Base-by-base conservation (phyloP, 2,329 filamentous ascomycete species). In the Penicillium paneum region DNA sequence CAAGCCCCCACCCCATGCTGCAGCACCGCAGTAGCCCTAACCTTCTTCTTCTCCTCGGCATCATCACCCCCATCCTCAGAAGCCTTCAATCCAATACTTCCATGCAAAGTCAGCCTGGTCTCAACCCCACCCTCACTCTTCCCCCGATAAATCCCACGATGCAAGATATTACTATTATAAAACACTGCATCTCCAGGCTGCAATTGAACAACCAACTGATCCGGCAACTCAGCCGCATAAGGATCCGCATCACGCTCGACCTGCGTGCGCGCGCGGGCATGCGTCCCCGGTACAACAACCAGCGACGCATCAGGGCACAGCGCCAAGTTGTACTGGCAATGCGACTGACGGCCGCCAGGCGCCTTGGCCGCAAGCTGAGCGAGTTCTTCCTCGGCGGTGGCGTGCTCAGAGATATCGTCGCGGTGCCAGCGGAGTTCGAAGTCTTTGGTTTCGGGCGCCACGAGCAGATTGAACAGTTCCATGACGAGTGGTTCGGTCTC, bases 281-380 rank as follows among this genome's bases (percentile, higher is more conserved):
- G 91, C 5, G 85, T 89, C 0, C 88, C 89, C 0, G 91, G 91
- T 0, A 96, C 83, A 0, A 94, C 84, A 8, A 96, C 76, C 7
- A 96, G 74, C 44, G 84, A 87, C 13, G 81, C 78, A 69, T 96
- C 91, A 34, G 87, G 83, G 68, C 85, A 91, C 8, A 96, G 78
- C 8, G 91, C 87, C 40, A 96, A 78, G 70, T 96, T 96, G 83
- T 90, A 96, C 76, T 96, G 91, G 35, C 90, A 87, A 65, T 94
- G 90, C 64, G 82, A 84, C 53, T 86, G 84, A 0, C 67, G 65
- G 12, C 70, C 70, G 1, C 66, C 61, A 0, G 75, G 74, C n/a
- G 67, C 70, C 59, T 76, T 77, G 57, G 82, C 75, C 1, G 70
- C 67, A 48, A 95, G 75, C 28, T 87, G 75, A 41, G 73, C 74